A percentile compares a stretch with the other conserved stretches of the same genome.
These are phyloP conservation scores for Retiboletus fuscus DNA, from an alignment of 1,284 basidiomycete genomes.

Conservation along the genomic window DNA sequence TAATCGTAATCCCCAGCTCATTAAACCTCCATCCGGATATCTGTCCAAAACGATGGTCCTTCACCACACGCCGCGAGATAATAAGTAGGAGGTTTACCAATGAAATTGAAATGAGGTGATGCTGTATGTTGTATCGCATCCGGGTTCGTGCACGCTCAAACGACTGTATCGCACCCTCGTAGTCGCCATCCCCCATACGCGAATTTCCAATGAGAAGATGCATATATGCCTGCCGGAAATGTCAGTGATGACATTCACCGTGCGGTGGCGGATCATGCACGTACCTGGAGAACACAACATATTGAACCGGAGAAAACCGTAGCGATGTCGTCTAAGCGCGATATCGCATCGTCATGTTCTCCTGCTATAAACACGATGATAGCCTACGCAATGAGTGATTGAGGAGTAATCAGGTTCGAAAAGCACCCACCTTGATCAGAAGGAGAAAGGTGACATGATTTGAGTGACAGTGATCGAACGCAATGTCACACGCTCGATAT, in stretches of 20 bases:
- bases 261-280: too few species aligned
- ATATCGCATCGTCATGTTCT: too few species aligned
- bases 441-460: too few species aligned
- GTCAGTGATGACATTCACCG: background rate
- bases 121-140: background rate
- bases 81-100: background rate
- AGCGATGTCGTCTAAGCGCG: too few species aligned
- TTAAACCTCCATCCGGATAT: conserved; percentile 3
- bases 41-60: background rate
- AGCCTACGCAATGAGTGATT: too few species aligned
- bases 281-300: too few species aligned
- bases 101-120: background rate
- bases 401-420: too few species aligned
- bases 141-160: background rate
- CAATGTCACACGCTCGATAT: too few species aligned
- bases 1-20: background rate
- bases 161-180: background rate
- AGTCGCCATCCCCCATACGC: background rate
- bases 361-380: too few species aligned
- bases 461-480: too few species aligned
- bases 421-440: too few species aligned
- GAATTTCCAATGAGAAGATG: background rate
- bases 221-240: background rate
- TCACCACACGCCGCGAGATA: background rate
- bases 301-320: too few species aligned